These are phyloP conservation scores for Datura wrightii DNA, from an alignment of 257 asterid species.

Conservation along the genomic window DNA sequence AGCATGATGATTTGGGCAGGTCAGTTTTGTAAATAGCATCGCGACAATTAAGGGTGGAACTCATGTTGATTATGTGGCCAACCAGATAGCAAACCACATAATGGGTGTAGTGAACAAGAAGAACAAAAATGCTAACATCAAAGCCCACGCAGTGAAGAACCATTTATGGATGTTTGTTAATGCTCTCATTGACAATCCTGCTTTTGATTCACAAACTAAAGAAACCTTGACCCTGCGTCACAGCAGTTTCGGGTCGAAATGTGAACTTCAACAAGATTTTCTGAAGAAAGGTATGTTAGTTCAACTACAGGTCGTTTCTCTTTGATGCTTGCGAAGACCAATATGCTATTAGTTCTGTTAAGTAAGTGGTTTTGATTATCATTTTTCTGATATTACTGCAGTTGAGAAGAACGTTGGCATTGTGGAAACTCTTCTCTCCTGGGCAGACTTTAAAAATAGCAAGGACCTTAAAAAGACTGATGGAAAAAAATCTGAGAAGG, in stretches of 20 bases:
- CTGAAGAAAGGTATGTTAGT: slow-evolving; percentile 69
- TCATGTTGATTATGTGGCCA: slow-evolving; percentile 91
- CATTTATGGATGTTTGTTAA: slow-evolving; percentile 98
- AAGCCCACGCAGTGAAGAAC: slow-evolving; percentile 82
- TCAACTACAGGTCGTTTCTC: neutral
- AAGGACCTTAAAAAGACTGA: slow-evolving; percentile 95
- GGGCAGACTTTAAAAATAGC: slow-evolving; percentile 93
- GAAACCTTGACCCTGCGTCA: slow-evolving; percentile 93
- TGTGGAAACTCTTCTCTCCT: slow-evolving; percentile 81
- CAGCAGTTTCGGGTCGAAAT: slow-evolving; percentile 85
- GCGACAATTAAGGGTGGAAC: slow-evolving; percentile 99
- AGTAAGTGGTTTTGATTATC: slow-evolving; percentile 21
- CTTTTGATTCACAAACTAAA: slow-evolving; percentile 98
- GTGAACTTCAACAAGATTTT: slow-evolving; percentile 82
- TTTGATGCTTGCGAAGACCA: neutral
- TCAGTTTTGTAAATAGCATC: slow-evolving; percentile 91
- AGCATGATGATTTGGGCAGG: slow-evolving; percentile 51
- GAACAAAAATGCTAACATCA: slow-evolving; percentile 68
- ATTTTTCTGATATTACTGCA: slow-evolving; percentile 40
- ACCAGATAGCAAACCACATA: slow-evolving; percentile 80
- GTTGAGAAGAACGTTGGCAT: slow-evolving; percentile 82
- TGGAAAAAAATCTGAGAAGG: slow-evolving; percentile 70
- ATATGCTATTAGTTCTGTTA: neutral
- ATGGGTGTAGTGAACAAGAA: slow-evolving; percentile 75
- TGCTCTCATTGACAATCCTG: slow-evolving; percentile 98